Evolutionary conservation across 2,329 filamentous ascomycete species (phyloP).

Genomic region (Cercospora sp.): DNA sequence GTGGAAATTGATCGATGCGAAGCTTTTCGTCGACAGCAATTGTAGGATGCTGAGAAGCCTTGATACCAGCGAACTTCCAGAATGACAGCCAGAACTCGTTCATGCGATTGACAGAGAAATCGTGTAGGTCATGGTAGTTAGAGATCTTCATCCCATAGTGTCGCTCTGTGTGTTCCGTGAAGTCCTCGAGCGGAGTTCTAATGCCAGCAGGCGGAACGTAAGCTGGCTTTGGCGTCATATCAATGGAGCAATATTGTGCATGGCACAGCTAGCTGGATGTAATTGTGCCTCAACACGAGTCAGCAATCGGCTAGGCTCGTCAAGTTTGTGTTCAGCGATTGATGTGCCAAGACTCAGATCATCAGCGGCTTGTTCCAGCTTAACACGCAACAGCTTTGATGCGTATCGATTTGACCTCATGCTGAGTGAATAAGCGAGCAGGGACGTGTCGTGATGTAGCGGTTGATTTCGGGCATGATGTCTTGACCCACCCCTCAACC

Average conservation of each 20-base stretch:
- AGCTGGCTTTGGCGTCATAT: constrained; percentile 10
- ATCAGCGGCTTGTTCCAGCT: not conserved
- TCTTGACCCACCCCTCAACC: constrained; percentile 4
- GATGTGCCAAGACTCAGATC: not conserved
- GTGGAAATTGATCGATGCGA: constrained; percentile 16
- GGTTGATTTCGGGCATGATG: constrained; percentile 1
- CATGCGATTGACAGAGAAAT: constrained; percentile 20
- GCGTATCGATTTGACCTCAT: not conserved
- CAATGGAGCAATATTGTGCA: not conserved
- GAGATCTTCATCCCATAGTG: not conserved
- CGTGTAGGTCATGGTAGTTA: constrained; percentile 17
- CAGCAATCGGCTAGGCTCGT: not conserved
- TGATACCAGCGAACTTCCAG: constrained; percentile 19
- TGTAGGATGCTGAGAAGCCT: constrained; percentile 11
- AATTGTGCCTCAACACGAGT: not conserved
- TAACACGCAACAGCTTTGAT: not conserved
- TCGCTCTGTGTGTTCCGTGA: constrained; percentile 9
- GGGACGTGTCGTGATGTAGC: not conserved
- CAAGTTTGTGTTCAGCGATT: not conserved
- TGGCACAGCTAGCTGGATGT: not conserved
- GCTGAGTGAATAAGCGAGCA: not conserved
- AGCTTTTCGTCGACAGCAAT: constrained; percentile 7
- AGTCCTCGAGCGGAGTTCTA: constrained; percentile 19
- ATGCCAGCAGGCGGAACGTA: constrained; percentile 17
- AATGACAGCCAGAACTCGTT: constrained; percentile 24